Conservation (phyloP, 345 rosid genomes). For the Eucalyptus brandiana region DNA sequence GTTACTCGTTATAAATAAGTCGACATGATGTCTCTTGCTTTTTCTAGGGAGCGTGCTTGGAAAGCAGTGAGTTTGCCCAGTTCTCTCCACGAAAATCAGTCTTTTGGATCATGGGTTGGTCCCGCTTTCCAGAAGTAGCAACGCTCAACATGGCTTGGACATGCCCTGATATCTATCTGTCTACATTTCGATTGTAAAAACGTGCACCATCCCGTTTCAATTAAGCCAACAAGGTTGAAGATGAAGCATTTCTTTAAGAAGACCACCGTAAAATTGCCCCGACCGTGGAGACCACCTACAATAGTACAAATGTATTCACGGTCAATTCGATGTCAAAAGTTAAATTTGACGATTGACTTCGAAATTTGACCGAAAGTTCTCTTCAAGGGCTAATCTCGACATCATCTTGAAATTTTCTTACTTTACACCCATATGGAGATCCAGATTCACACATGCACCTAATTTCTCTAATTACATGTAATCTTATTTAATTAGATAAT, state of each 20-base stretch:
- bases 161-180: too few species aligned
- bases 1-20: too few species aligned
- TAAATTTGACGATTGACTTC: too few species aligned
- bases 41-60: background rate
- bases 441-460: background rate
- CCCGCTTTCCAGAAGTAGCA: background rate
- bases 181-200: background rate
- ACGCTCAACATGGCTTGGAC: background rate
- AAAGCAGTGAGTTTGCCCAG: background rate
- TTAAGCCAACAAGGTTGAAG: background rate
- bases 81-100: background rate
- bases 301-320: background rate
- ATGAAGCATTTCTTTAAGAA: background rate
- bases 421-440: too few species aligned
- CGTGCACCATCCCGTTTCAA: too few species aligned
- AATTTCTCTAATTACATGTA: background rate
- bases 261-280: background rate
- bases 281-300: background rate
- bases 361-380: too few species aligned
- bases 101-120: background rate
- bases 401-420: too few species aligned
- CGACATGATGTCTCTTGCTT: background rate
- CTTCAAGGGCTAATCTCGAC: too few species aligned
- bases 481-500: too few species aligned
- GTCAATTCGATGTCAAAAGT: too few species aligned